Percentiles rank a stretch among this genome's conserved stretches.
phyloP scores from a whole-genome alignment of 495 filamentous ascomycete species.

The Haplographium delicatum region DNA sequence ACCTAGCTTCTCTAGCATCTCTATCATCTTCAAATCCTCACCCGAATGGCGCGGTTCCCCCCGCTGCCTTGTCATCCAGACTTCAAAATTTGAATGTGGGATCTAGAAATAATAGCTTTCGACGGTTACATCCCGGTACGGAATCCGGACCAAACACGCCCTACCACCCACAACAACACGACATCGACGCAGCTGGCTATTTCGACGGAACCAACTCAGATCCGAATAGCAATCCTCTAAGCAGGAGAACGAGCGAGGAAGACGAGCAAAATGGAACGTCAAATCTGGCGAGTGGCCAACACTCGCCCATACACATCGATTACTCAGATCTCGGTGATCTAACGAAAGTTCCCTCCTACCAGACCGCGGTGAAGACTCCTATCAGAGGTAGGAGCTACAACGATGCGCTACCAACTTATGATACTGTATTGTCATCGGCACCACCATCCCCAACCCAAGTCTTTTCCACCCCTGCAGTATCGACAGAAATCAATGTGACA shows the following conservation, averaged over 20 bases:
- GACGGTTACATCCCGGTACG: conserved; percentile 17
- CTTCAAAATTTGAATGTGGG: conserved; percentile 53
- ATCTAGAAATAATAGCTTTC: conserved; percentile 24
- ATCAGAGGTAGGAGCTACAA: conserved; percentile 40
- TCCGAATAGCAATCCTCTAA: conserved; percentile 23
- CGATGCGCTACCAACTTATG: conserved; percentile 48
- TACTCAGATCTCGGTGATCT: conserved; percentile 57
- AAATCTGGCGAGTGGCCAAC: conserved; percentile 40
- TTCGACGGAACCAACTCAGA: conserved; percentile 33
- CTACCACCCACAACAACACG: conserved; percentile 15
- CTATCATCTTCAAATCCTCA: conserved; percentile 9
- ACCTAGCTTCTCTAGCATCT: conserved; percentile 55
- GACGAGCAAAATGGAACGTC: conserved; percentile 30
- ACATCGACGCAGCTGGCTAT: conserved; percentile 28
- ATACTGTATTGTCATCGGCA: conserved; percentile 36
- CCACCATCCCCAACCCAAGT: conserved; percentile 7
- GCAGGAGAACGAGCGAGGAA: conserved; percentile 56
- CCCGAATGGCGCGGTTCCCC: conserved; percentile 46
- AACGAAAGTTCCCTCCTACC: conserved; percentile 74
- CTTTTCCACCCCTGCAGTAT: not conserved
- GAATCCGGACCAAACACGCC: conserved; percentile 24
- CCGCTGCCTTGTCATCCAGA: conserved; percentile 57
- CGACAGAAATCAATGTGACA: not conserved
- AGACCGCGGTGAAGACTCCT: conserved; percentile 63
- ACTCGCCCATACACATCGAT: conserved; percentile 59